Percentiles rank a stretch among this genome's conserved stretches.
Conservation (phyloP, 805 yeast genomes). For the Wickerhamiella vanderwaltii region DNA sequence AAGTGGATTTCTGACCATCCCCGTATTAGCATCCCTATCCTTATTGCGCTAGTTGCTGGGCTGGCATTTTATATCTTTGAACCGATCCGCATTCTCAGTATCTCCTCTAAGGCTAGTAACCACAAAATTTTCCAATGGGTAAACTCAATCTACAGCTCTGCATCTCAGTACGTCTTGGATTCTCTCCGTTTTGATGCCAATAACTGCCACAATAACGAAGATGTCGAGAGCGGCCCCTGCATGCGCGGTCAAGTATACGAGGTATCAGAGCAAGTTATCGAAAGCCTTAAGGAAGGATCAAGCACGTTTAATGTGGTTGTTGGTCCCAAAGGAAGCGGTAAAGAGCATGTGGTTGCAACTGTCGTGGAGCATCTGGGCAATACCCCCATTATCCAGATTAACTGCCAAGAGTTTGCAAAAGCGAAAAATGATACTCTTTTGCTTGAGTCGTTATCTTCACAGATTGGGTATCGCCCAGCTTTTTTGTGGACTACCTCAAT, state of each 20-base stretch:
- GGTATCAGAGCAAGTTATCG: conserved; percentile 50
- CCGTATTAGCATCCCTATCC: conserved; percentile 65
- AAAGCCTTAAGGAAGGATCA: conserved; percentile 81
- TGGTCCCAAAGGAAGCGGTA: conserved; percentile 96
- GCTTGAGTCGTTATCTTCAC: conserved; percentile 54
- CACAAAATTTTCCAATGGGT: conserved; percentile 8
- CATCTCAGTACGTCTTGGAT: conserved; percentile 1
- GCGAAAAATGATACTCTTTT: conserved; percentile 62
- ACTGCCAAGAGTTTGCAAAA: conserved; percentile 66
- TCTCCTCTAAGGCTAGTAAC: conserved; percentile 48
- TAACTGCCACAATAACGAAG: not conserved
- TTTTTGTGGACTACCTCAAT: conserved; percentile 85
- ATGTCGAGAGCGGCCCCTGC: not conserved
- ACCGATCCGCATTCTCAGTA: conserved; percentile 75
- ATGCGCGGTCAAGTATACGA: conserved; percentile 8
- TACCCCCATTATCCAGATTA: conserved; percentile 51
- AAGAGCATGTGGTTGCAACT: conserved; percentile 41
- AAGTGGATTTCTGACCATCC: conserved; percentile 63
- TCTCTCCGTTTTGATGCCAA: conserved; percentile 24
- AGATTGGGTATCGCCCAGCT: conserved; percentile 83
- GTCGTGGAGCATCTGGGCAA: conserved; percentile 55
- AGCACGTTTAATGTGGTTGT: conserved; percentile 78
- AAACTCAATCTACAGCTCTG: not conserved
- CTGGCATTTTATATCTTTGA: conserved; percentile 79
- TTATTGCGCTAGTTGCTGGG: conserved; percentile 68